A percentile compares a stretch with the other conserved stretches of the same genome.
These are phyloP conservation scores for Rutstroemia sp. DNA, from an alignment of 2,329 filamentous ascomycete species.

Conservation along the genomic window DNA sequence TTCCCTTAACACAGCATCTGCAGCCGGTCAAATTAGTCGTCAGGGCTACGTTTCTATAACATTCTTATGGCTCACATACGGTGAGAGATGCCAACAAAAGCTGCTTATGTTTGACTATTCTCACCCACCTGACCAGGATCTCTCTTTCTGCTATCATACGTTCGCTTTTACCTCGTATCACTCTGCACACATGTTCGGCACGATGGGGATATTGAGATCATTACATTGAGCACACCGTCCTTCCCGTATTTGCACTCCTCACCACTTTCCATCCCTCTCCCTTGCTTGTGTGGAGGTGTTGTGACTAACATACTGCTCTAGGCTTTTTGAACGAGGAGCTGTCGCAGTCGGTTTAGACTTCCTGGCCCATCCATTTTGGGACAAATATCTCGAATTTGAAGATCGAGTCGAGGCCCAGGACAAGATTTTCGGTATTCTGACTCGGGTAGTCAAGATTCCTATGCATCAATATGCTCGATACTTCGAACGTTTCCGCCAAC, in stretches of 20 bases:
- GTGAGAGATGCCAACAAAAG: conserved; percentile 67
- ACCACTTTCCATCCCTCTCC: conserved; percentile 30
- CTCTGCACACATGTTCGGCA: conserved; percentile 31
- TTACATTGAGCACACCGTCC: conserved; percentile 46
- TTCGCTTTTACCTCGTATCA: conserved; percentile 35
- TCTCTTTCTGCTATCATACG: conserved; percentile 42
- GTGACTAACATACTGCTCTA: conserved; percentile 34
- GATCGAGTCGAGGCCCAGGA: conserved; percentile 80
- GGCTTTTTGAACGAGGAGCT: conserved; percentile 87
- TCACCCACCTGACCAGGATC: conserved; percentile 59
- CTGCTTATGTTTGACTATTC: conserved; percentile 50
- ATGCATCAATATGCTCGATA: conserved; percentile 95
- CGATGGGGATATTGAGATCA: conserved; percentile 39
- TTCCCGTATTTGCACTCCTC: conserved; percentile 55
- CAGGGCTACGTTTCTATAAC: conserved; percentile 18
- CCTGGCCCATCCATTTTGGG: conserved; percentile 93
- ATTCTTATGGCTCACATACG: conserved; percentile 44
- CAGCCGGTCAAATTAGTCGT: conserved; percentile 29
- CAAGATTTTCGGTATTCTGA: conserved; percentile 76
- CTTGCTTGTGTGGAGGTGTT: conserved; percentile 8
- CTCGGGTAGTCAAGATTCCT: conserved; percentile 78
- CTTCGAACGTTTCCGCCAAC: conserved; percentile 79
- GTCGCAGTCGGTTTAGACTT: conserved; percentile 85
- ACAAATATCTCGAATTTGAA: conserved; percentile 97
- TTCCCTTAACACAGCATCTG: conserved; percentile 52